Evolutionary conservation across 371 early-diverging fungal species (phyloP), one percentile per base, ranked within the genome.

Genomic region (Mortierella sp.): DNA sequence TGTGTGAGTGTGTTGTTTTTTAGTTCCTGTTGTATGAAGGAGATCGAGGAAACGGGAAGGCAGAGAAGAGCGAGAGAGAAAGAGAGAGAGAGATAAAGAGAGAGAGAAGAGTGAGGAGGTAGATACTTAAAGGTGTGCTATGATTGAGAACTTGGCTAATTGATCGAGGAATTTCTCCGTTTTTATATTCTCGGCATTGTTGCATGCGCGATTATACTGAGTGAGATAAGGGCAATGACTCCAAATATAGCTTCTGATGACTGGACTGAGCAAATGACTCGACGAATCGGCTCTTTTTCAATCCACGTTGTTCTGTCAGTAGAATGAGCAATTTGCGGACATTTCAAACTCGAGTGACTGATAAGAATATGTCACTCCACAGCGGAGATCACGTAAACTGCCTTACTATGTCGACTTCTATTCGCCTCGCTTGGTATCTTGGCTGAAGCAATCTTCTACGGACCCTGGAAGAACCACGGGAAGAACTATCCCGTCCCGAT

Each of bases 291-390:
- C 55, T 55, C 55, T 12, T 55, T 55, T 28, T 28, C 28, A 24
- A 28, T 30, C 24, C 55, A 55, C 55, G 55, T 55, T 55, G 51
- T 51, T 55, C 30, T 28, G 28, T 6, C 55, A 10, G 28, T 55
- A 26, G 55, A 55, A 55, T 55, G 55, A 55, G 55, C 55, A 28
- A 55, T 28, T 55, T 55, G 30, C 30, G 55, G 55, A 30, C 55
- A 55, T 55, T 55, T 55, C 51, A 45, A 45, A n/a, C 5, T 22
- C n/a, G n/a, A 51, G 51, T 51, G 51, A 55, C 55, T 55, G 28
- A 55, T 55, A 10, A 55, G 55, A 49, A 30, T 30, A 30, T 30
- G 30, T 30, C 4, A n/a, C n/a, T n/a, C n/a, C n/a, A n/a, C n/a
- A n/a, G n/a, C n/a, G n/a, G n/a, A n/a, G n/a, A n/a, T n/a, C n/a